These are phyloP conservation scores for Spathaspora sp. DNA, from an alignment of 805 yeast genomes.

Conservation along the genomic window DNA sequence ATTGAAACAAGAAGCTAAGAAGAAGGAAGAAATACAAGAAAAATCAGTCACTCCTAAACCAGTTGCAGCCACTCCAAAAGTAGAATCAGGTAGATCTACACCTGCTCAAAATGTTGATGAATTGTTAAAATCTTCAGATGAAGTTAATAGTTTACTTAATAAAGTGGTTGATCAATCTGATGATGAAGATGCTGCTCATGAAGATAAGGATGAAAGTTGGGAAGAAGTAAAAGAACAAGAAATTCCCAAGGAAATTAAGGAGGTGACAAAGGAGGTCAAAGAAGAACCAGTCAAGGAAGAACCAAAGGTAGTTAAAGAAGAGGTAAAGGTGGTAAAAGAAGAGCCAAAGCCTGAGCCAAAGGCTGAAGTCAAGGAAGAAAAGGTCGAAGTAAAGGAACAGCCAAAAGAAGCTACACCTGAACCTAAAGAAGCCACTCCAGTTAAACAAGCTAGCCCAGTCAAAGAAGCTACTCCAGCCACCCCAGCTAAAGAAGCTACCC, in stretches of 20 bases:
- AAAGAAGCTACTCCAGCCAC: constrained; percentile 5
- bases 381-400: not conserved
- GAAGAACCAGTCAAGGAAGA: constrained; percentile 13
- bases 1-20: constrained; percentile 14
- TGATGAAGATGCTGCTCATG: constrained; percentile 27
- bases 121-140: constrained; percentile 31
- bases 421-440: not conserved
- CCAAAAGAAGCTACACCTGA: constrained; percentile 2
- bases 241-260: constrained; percentile 14
- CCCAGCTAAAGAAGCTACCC: constrained; percentile 5
- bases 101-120: constrained; percentile 31
- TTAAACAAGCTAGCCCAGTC: not conserved
- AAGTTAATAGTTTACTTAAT: constrained; percentile 30
- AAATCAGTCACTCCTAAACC: constrained; percentile 8
- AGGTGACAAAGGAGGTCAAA: constrained; percentile 8
- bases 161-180: constrained; percentile 39
- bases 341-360: constrained; percentile 13
- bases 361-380: constrained; percentile 8
- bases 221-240: too few relatives aligned
- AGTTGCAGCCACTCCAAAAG: constrained; percentile 5
- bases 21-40: constrained; percentile 8
- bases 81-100: constrained; percentile 4
- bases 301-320: constrained; percentile 3
- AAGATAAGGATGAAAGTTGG: constrained; percentile 37
- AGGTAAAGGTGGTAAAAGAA: constrained; percentile 6